Evolutionary conservation across 495 filamentous ascomycete species (phyloP), one percentile per base, ranked within the genome.

Genomic region (Xylaria cubensis): DNA sequence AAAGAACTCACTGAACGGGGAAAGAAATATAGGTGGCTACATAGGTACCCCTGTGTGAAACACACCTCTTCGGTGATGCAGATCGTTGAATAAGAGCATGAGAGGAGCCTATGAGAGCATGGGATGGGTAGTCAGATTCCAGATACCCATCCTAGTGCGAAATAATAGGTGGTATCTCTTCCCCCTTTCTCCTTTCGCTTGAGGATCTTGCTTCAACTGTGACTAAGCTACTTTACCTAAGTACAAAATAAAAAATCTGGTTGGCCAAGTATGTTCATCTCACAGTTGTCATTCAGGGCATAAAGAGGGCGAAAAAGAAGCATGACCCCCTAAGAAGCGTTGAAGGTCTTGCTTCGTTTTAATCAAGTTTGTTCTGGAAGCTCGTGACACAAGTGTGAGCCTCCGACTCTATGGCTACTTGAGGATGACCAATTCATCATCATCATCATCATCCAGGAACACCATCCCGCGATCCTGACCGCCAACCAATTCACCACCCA

Each of bases 401-500:
- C 9, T 0, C 39, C 36, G 36, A 51, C 26, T 32, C 34, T 6
- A 36, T 50, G 0, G 41, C 19, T 59, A 77, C 39, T 68, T 55
- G 17, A 79, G 71, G 63, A 83, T 81, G 56, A 82, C 73, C 64
- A 81, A 69, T 64, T 82, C 80, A 39, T 82, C 81, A 46, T 81
- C 78, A 69, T 77, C 85, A 74, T 88, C 78, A 67, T 77, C 85
- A 74, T 88, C 86, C 79, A 74, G 77, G 70, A 64, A 81, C 46
- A 76, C 76, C 77, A 78, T 74, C 61, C 63, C 76, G 41, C 73
- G 75, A 67, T 67, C 76, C 70, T 72, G 77, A 86, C 44, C 89
- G 72, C 71, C 86, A 88, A 64, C 90, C 74, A 84, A 72, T 73
- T 84, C 84, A 3, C 84, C 86, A 41, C 91, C 91, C 4, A 93